phyloP scores from a whole-genome alignment of 495 filamentous ascomycete species.

The Bathelium albidoporum region DNA sequence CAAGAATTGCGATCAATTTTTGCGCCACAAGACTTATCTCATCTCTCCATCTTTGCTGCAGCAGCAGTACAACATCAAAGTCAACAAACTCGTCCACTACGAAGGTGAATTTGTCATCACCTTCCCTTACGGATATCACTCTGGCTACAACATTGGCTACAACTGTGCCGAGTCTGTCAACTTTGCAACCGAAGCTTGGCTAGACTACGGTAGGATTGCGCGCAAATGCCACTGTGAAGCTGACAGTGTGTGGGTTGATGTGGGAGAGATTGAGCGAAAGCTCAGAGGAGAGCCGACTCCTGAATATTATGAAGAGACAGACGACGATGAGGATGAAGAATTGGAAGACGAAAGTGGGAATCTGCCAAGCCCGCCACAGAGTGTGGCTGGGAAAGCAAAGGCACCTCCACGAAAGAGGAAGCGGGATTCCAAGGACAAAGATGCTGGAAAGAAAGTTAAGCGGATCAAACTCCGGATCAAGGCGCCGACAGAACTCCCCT shows the following conservation, averaged over 20 bases:
- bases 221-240: conserved; percentile 93
- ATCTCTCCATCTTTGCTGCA: conserved; percentile 84
- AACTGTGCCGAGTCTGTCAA: conserved; percentile 99
- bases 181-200: conserved; percentile 89
- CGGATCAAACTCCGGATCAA: conserved; percentile 62
- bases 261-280: conserved; percentile 88
- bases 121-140: conserved; percentile 97
- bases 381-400: conserved; percentile 53
- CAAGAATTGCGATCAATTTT: conserved; percentile 94
- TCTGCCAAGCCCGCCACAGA: conserved; percentile 71
- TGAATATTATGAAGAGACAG: conserved; percentile 74
- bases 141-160: conserved; percentile 94
- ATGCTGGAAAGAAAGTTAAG: conserved; percentile 54
- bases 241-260: conserved; percentile 97
- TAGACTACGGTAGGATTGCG: conserved; percentile 90
- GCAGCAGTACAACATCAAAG: conserved; percentile 80
- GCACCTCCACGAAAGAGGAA: conserved; percentile 50
- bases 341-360: conserved; percentile 55
- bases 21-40: conserved; percentile 96
- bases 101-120: conserved; percentile 98
- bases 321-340: conserved; percentile 62
- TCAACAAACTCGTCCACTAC: conserved; percentile 91
- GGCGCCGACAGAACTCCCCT: conserved; percentile 66
- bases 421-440: conserved; percentile 45
- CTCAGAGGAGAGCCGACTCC: conserved; percentile 80